Percentiles rank a stretch among this genome's conserved stretches.
These are phyloP conservation scores for Acrodontium crateriforme DNA, from an alignment of 2,329 filamentous ascomycete genomes.

Conservation along the genomic window DNA sequence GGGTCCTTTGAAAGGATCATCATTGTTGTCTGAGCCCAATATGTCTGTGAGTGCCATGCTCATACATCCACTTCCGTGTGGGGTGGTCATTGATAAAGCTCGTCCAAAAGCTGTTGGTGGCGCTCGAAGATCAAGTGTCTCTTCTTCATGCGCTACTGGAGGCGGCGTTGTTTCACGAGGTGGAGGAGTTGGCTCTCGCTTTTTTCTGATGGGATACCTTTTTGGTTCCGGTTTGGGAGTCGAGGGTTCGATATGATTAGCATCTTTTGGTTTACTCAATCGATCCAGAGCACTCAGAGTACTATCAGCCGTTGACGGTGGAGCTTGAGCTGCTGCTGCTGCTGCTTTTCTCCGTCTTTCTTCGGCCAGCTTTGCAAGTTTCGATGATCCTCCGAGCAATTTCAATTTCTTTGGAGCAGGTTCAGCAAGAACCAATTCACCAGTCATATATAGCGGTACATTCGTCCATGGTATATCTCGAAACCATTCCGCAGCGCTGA, in stretches of 20 bases:
- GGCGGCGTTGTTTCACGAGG: conserved; percentile 16
- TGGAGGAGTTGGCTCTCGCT: conserved; percentile 16
- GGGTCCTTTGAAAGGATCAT: conserved; percentile 16
- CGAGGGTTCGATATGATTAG: conserved; percentile 14
- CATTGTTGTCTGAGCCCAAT: conserved; percentile 9
- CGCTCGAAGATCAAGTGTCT: conserved; percentile 16
- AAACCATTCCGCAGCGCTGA: conserved; percentile 52
- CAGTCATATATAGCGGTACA: conserved; percentile 50
- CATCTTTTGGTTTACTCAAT: conserved; percentile 19
- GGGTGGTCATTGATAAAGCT: conserved; percentile 10
- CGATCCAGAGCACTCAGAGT: conserved; percentile 32
- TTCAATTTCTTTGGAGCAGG: conserved; percentile 47
- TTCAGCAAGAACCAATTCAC: conserved; percentile 46
- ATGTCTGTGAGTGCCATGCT: conserved; percentile 13
- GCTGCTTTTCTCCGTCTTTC: conserved; percentile 72
- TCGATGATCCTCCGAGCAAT: conserved; percentile 74
- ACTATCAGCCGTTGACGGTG: conserved; percentile 7
- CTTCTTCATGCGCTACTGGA: conserved; percentile 12
- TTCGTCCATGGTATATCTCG: conserved; percentile 74
- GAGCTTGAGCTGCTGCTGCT: conserved; percentile 9
- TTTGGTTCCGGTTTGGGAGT: conserved; percentile 52
- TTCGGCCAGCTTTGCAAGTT: conserved; percentile 78
- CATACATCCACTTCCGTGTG: conserved; percentile 2
- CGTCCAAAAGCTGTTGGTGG: conserved; percentile 18
- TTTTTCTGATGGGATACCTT: conserved; percentile 26